Evolutionary conservation across 129 eudicot species (phyloP), one percentile per base, ranked within the genome.

Genomic region (Lactuca sativa): DNA sequence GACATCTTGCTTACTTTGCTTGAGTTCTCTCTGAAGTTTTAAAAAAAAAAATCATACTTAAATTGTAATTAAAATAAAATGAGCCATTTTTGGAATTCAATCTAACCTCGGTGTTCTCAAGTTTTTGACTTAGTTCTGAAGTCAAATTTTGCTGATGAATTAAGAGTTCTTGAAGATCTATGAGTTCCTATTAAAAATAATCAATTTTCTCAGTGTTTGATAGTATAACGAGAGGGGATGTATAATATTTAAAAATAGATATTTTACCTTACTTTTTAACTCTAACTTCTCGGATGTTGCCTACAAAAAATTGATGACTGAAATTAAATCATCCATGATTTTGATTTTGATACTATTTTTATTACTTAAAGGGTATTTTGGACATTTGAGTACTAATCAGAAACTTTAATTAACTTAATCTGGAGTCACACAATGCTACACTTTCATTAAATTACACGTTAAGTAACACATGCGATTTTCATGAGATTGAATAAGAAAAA

Each of bases 281-380:
- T 78, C 84, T 59, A 86, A 58, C 53, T 83, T 83, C 71, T 86
- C 88, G 8, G 76, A 44, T 86, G 83, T 68, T 56, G 76, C 86
- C 92, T 86, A 53, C 66, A 63, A 60, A 31, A 53, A 67, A 44
- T 47, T 5, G 9, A 47, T 54, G 12, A 32, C 11, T 5, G 54
- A 31, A 41, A 13, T 17, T 54, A 43, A 59, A 60, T 21, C 58
- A 70, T 21, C 66, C 40, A 40, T 70, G 56, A 8, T 43, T 43
- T 43, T 43, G 12, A 9, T 43, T 43, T 43, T 43, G 49, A 43
- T 43, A 9, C 38, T 36, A 36, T 36, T 36, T 36, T 36, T 36
- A 36, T 36, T 36, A 36, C 38, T 43, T 43, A 8, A 43, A 43
- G 49, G 13, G 49, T 43, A 43, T 43, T 43, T 43, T 43, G 13